Evolutionary conservation across 2,329 filamentous ascomycete species (phyloP).

Genomic region (Hypocrella siamensis): DNA sequence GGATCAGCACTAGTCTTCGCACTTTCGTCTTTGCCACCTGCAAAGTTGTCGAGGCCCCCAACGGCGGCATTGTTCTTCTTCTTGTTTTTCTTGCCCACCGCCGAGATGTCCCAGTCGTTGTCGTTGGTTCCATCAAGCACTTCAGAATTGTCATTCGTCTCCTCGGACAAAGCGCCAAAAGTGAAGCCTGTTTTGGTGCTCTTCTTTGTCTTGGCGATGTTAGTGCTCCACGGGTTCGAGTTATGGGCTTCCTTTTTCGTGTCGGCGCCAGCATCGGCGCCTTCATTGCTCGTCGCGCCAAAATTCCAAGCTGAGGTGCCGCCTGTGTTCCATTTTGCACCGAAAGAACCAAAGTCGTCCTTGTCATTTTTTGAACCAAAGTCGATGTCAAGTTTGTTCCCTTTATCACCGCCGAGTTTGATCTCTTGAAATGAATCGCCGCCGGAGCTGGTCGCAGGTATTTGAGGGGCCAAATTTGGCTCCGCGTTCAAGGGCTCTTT

Average conservation of each 20-base stretch:
- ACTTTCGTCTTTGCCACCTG: conserved; percentile 16
- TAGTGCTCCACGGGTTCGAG: conserved; percentile 32
- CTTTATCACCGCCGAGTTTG: conserved; percentile 42
- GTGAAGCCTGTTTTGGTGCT: conserved; percentile 27
- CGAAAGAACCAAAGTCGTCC: conserved; percentile 39
- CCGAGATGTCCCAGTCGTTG: conserved; percentile 15
- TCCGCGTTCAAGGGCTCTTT: conserved; percentile 10
- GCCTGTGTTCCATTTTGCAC: conserved; percentile 40
- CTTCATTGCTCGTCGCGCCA: conserved; percentile 13
- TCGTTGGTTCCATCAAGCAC: conserved; percentile 14
- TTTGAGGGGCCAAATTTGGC: conserved; percentile 12
- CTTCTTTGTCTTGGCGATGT: conserved; percentile 34
- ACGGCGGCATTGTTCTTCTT: conserved; percentile 22
- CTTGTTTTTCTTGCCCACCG: conserved; percentile 23
- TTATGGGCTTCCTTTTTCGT: conserved; percentile 25
- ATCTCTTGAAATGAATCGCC: conserved; percentile 48
- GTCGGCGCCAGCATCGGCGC: conserved; percentile 14
- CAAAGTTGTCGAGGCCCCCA: conserved; percentile 19
- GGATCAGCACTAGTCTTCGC: conserved; percentile 9
- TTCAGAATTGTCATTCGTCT: conserved; percentile 20
- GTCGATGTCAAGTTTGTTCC: conserved; percentile 40
- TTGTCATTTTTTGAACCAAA: conserved; percentile 33
- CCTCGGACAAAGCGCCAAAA: conserved; percentile 33
- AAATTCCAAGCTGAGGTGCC: conserved; percentile 27
- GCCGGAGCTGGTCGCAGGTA: conserved; percentile 24